Base-by-base conservation (phyloP, 257 asterid genomes). In the Nicotiana paniculata region DNA sequence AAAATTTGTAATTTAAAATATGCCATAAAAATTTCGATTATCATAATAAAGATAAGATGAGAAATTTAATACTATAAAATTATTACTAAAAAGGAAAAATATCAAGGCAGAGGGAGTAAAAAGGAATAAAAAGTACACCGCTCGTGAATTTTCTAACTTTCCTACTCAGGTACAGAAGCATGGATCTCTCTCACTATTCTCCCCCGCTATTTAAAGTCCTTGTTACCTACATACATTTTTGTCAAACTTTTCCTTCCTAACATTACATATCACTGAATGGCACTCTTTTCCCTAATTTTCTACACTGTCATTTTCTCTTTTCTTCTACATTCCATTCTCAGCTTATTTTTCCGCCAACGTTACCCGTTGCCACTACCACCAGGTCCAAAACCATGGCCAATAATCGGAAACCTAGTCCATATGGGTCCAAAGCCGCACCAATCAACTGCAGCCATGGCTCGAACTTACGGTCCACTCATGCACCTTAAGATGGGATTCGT, bases 361-460 rank as follows among this genome's bases (percentile, higher is more conserved):
- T 16, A 51, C 30, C 81, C 24, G 0, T 39, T 30, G 18, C 82
- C 87, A 3, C 83, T 93, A 0, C 99, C 99, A 0, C 99, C 98
- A 1, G 98, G 99, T 18, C 99, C 99, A n/a, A 81, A 85, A 80
- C 97, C 98, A 57, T 96, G 99, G 99, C 99, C 97, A 24, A 51
- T 94, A 1, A 11, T 96, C 6, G 99, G 99, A 4, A 96, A 96
- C 88, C 89, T 94, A 0, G 93, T 90, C 21, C 96, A 96, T 57
- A 64, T 93, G 51, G 98, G 97, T 77, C 79, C 90, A 58, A 92
- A 82, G 88, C 97, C 98, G 0, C 97, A 96, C 89, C 97, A 93
- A 78, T 82, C 96, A 4, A 86, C 93, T 66, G 99, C 98, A 70
- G 91, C 86, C 58, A 72, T 96, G 88, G 94, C 99, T 4, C 85